Conservation (phyloP, 176 grass and related monocot genomes). For the Carex pumila region DNA sequence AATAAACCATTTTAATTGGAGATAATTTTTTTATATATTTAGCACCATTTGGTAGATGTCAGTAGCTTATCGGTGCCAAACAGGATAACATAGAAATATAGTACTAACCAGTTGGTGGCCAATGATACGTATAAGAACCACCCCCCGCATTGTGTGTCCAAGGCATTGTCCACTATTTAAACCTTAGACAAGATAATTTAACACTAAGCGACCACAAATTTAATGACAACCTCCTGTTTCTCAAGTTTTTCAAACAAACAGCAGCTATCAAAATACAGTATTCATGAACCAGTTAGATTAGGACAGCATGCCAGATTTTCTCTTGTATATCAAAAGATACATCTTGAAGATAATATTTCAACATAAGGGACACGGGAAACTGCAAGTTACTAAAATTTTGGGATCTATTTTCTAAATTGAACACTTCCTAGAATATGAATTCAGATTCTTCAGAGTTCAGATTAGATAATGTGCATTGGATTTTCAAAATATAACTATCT, state of each 20-base stretch:
- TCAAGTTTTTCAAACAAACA: background rate
- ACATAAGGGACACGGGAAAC: background rate
- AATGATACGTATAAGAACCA: background rate
- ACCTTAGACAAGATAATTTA: background rate
- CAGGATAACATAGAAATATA: background rate
- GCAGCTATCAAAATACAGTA: background rate
- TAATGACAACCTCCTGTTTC: background rate
- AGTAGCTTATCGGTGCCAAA: background rate
- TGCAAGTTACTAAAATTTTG: background rate
- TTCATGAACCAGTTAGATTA: background rate
- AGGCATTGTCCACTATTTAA: background rate
- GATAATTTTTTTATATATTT: background rate
- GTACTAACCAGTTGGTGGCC: background rate
- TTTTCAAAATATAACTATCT: background rate
- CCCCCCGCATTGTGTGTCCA: too few relatives aligned
- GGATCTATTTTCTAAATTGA: background rate
- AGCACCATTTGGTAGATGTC: background rate
- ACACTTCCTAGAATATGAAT: background rate
- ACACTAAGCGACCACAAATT: background rate
- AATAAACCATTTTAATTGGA: background rate
- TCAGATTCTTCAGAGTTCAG: background rate
- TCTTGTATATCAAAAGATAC: background rate
- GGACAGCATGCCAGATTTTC: background rate
- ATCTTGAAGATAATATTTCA: background rate
- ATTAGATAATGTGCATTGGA: background rate